Evolutionary conservation across 192 early-diverging fungal species (phyloP), one percentile per base, ranked within the genome.

Genomic region (Coemansia sp.): DNA sequence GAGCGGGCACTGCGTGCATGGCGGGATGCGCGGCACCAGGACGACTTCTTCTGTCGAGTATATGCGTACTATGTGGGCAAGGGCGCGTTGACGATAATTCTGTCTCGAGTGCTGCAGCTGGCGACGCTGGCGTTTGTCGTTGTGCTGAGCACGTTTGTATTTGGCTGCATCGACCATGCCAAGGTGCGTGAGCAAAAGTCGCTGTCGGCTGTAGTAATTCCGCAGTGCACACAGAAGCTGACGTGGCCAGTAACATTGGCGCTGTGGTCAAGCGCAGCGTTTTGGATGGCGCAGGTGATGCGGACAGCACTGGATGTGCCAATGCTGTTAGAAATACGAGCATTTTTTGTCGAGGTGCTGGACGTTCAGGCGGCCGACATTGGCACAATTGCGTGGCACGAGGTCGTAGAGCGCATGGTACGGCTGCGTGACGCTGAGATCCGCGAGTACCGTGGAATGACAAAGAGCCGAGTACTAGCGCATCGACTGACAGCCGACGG

Each of bases 21-120:
- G 94, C 85, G 86, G 38, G 89, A 93, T 76, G 87, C 90, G 11
- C 86, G 88, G 62, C 92, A 94, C 66, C 69, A 93, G 69, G 96
- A 98, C 75, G 83, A 86, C 39, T 93, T 96, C 62, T 85, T 91
- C 57, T 75, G 85, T 38, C 68, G 75, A 56, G 88, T 96, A 17
- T 98, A 99, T 66, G 62, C 83, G 10, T 98, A 97, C 76, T 98
- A 90, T 65, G 79, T 75, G 1, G 94, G 95, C 48, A 95, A 95
- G 67, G 97, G 97, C 9, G 80, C 92, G 50, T 83, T 86, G 60
- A 90, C 87, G 39, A 93, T 98, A 15, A 66, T 98, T 17, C 72
- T 99, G 14, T 80, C 86, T 21, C 78, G 90, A 32, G 62, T 89
- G 6, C 72, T 93, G 39, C 93, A 95, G 64, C 79, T 98, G 54